Evolutionary conservation across 805 yeast species (phyloP).

Genomic region (Wickerhamiella spandovensis): DNA sequence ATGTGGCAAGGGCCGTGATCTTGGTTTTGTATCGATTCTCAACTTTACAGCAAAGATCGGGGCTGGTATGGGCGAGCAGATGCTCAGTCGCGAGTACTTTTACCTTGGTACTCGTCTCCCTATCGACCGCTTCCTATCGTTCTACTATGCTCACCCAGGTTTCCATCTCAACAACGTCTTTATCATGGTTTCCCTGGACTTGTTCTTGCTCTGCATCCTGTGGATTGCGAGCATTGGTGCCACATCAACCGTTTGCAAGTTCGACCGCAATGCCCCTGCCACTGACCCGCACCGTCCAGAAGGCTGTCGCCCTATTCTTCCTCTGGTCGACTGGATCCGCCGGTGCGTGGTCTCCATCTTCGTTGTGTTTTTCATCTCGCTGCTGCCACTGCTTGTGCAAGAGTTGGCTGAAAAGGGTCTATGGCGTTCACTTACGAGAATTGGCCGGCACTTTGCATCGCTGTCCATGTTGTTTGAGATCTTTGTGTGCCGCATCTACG

Average conservation of each 20-base stretch:
- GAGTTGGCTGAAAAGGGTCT: constrained; percentile 66
- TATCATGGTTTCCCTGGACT: constrained; percentile 53
- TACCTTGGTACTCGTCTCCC: constrained; percentile 68
- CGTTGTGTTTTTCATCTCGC: constrained; percentile 59
- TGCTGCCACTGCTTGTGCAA: constrained; percentile 63
- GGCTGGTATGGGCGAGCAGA: constrained; percentile 85
- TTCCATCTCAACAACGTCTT: constrained; percentile 70
- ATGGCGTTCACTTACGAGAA: constrained; percentile 51
- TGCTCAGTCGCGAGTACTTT: constrained; percentile 69
- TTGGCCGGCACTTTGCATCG: constrained; percentile 53
- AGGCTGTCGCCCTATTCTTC: constrained; percentile 61
- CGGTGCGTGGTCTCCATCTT: constrained; percentile 62
- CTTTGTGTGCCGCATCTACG: constrained; percentile 64
- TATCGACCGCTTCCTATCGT: constrained; percentile 62
- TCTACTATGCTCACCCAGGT: constrained; percentile 79
- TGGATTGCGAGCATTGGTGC: constrained; percentile 53
- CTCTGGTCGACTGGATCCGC: constrained; percentile 62
- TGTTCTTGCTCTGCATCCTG: constrained; percentile 43
- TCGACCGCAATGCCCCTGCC: constrained; percentile 42
- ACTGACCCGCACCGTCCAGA: constrained; percentile 49
- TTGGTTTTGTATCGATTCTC: constrained; percentile 71
- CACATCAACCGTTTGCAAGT: constrained; percentile 48
- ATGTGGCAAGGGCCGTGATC: constrained; percentile 79
- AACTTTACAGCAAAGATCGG: constrained; percentile 78
- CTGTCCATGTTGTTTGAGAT: constrained; percentile 69